These are phyloP conservation scores for Dalbergia cochinchinensis DNA, from an alignment of 306 rosid genomes.

Conservation along the genomic window DNA sequence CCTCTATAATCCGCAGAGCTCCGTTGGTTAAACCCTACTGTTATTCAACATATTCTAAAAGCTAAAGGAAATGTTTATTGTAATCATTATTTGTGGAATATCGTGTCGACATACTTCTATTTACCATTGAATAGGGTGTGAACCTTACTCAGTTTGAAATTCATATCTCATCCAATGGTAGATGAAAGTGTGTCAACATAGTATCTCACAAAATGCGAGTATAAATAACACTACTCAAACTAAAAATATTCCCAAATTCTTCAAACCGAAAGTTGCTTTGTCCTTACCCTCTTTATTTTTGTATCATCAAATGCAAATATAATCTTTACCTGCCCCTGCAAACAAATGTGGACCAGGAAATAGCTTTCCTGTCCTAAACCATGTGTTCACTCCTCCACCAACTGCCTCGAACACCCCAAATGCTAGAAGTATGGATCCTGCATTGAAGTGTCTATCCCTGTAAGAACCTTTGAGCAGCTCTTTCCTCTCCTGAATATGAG, in stretches of 20 bases:
- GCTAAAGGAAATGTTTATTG: too few species aligned
- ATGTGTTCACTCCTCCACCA: slow-evolving; percentile 89
- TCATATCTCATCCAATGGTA: too few species aligned
- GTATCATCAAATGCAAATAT: slow-evolving; percentile 6
- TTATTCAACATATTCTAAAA: neutral
- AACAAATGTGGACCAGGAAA: slow-evolving; percentile 95
- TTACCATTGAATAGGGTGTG: too few species aligned
- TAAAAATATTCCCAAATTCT: neutral
- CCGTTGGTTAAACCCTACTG: neutral
- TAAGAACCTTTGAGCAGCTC: slow-evolving; percentile 86
- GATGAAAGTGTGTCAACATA: too few species aligned
- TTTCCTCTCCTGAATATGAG: slow-evolving; percentile 84
- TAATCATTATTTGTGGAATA: too few species aligned
- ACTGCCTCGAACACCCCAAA: slow-evolving; percentile 87
- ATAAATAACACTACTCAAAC: too few species aligned
- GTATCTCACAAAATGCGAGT: too few species aligned
- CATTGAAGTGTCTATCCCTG: slow-evolving; percentile 86
- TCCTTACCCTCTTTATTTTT: slow-evolving; percentile 9
- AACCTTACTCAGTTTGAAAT: too few species aligned
- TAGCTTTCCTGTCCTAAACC: slow-evolving; percentile 88
- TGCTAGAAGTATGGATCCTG: slow-evolving; percentile 83
- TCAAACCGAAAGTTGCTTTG: neutral
- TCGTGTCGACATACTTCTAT: too few species aligned
- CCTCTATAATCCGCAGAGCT: neutral
- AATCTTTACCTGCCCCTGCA: slow-evolving; percentile 90